Evolutionary conservation across 164 flowering plant species (phyloP).

Genomic region (Chloranthus sessilifolius): DNA sequence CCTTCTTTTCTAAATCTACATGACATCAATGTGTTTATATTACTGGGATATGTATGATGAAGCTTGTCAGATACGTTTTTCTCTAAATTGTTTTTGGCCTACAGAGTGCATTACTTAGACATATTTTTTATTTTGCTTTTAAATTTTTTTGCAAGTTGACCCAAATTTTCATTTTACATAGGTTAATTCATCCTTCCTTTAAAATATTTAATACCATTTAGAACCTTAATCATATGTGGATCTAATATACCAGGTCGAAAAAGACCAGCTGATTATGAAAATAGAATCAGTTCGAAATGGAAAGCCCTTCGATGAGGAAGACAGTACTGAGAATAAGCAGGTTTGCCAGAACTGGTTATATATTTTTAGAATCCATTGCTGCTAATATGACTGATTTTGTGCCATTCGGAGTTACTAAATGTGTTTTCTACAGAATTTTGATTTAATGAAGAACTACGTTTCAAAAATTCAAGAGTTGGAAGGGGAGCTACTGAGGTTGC

Average conservation of each 20-base stretch:
- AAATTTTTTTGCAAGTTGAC: too few species aligned
- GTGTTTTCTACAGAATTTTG: constrained; percentile 45
- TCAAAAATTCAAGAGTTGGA: constrained; percentile 81
- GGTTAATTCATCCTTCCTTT: too few species aligned
- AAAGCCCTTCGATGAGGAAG: constrained; percentile 80
- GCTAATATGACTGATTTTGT: background rate
- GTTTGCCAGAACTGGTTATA: constrained; percentile 36
- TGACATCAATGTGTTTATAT: too few species aligned
- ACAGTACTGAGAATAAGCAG: constrained; percentile 35
- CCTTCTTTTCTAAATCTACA: too few species aligned
- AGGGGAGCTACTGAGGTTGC: constrained; percentile 54
- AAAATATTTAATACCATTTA: too few species aligned
- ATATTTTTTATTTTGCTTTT: too few species aligned
- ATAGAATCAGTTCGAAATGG: constrained; percentile 76
- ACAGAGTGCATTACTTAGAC: too few species aligned
- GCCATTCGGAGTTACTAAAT: background rate
- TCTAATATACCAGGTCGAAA: constrained; percentile 62
- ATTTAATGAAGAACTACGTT: constrained; percentile 56
- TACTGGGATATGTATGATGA: too few species aligned
- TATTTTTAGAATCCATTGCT: background rate
- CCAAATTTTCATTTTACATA: too few species aligned
- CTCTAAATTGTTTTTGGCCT: too few species aligned
- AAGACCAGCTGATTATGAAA: constrained; percentile 65
- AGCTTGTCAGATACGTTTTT: too few species aligned
- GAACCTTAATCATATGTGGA: too few species aligned